Evolutionary conservation across 2,329 filamentous ascomycete species (phyloP).

Genomic region (Colletotrichum zoysiae): DNA sequence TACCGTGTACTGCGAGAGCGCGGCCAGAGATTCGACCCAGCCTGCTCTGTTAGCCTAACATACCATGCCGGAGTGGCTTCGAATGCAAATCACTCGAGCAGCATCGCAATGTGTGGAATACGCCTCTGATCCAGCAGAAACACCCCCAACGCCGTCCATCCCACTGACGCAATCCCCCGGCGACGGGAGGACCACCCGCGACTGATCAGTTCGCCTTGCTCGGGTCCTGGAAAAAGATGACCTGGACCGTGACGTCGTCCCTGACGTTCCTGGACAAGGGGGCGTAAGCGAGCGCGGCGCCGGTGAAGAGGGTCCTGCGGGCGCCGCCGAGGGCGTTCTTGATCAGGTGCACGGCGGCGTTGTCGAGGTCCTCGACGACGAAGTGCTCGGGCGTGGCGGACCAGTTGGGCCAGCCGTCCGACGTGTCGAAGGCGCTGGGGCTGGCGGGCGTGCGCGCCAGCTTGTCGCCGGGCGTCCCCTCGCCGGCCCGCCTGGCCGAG

Average conservation of each 20-base stretch:
- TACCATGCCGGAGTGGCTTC: not conserved
- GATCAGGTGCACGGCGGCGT: conserved; percentile 83
- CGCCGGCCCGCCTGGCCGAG: conserved; percentile 36
- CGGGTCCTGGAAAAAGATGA: conserved; percentile 69
- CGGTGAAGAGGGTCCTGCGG: conserved; percentile 79
- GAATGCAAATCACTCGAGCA: not conserved
- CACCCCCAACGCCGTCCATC: not conserved
- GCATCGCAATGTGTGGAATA: not conserved
- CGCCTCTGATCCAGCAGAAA: not conserved
- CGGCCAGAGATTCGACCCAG: not conserved
- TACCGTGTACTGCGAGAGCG: not conserved
- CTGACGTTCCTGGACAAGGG: conserved; percentile 74
- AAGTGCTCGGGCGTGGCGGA: conserved; percentile 65
- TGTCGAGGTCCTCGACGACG: conserved; percentile 76
- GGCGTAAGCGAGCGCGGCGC: conserved; percentile 75
- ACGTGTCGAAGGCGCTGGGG: conserved; percentile 36
- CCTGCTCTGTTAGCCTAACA: accelerated
- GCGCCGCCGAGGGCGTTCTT: conserved; percentile 85
- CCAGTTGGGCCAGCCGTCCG: conserved; percentile 43
- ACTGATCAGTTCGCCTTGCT: conserved; percentile 19
- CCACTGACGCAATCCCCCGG: not conserved
- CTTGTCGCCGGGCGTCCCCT: conserved; percentile 23
- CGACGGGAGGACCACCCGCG: accelerated
- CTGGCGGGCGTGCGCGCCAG: conserved; percentile 1
- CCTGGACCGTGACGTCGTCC: conserved; percentile 87